These are phyloP conservation scores for Cyclotella choctawhatcheeana DNA, from an alignment of 108 stramenopile species.

Conservation along the genomic window DNA sequence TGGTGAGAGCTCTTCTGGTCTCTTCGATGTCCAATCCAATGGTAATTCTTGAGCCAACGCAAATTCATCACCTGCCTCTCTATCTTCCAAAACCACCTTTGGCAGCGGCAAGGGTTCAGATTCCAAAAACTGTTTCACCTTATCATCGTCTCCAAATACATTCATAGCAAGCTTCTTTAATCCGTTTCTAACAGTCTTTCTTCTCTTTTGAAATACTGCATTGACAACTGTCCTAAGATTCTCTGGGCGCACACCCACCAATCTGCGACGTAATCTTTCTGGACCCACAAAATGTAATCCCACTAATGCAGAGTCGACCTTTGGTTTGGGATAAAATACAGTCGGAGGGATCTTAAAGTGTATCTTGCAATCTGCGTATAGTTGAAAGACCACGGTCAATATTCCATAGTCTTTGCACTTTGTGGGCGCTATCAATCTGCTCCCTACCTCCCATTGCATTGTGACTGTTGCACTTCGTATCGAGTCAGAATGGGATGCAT, in stretches of 20 bases:
- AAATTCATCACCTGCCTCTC: conserved; percentile 71
- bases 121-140: conserved; percentile 50
- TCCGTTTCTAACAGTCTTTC: conserved; percentile 94
- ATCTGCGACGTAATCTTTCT: conserved; percentile 48
- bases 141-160: conserved; percentile 46
- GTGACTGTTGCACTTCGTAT: conserved; percentile 93
- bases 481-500: conserved; percentile 87
- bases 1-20: conserved; percentile 94
- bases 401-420: conserved; percentile 94
- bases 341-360: conserved; percentile 98
- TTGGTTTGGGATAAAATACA: conserved; percentile 97
- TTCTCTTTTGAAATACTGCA: conserved; percentile 91
- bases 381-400: conserved; percentile 93
- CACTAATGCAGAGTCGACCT: conserved; percentile 93
- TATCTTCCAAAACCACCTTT: conserved; percentile 43
- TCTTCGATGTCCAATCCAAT: conserved; percentile 79
- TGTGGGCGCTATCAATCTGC: conserved; percentile 86
- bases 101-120: conserved; percentile 68
- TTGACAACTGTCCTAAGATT: conserved; percentile 87
- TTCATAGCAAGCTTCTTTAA: conserved; percentile 77
- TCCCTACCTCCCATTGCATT: conserved; percentile 97
- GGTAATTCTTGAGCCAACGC: conserved; percentile 75
- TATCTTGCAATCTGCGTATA: conserved; percentile 81
- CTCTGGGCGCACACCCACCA: conserved; percentile 82
- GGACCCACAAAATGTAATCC: conserved; percentile 91